Percentiles rank a stretch among this genome's conserved stretches.
Evolutionary conservation across 2,329 filamentous ascomycete species (phyloP).

Genomic region (Emmonsiellopsis sp.): DNA sequence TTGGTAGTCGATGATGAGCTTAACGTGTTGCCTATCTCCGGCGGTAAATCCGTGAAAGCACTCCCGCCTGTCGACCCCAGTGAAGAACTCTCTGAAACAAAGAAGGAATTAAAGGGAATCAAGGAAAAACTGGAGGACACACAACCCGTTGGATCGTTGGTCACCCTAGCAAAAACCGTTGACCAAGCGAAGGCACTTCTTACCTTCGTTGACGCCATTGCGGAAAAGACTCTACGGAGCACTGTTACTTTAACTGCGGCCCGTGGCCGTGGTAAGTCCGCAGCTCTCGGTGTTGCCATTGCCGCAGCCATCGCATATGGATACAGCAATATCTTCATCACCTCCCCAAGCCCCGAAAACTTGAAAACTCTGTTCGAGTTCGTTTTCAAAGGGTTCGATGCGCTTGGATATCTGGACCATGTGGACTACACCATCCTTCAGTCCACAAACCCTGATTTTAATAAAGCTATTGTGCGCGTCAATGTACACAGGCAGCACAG

Average conservation of each 20-base stretch:
- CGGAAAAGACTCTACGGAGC: constrained; percentile 88
- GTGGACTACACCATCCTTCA: constrained; percentile 97
- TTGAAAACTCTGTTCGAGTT: constrained; percentile 98
- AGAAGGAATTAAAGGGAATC: constrained; percentile 69
- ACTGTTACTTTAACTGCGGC: constrained; percentile 91
- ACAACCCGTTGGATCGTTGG: constrained; percentile 74
- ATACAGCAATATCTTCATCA: constrained; percentile 99
- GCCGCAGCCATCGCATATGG: constrained; percentile 91
- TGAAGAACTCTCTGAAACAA: constrained; percentile 60
- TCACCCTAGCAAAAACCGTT: constrained; percentile 78
- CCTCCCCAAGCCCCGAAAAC: constrained; percentile 93
- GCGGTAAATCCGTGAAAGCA: constrained; percentile 78
- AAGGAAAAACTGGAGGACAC: constrained; percentile 82
- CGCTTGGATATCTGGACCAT: constrained; percentile 86
- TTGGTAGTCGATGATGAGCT: constrained; percentile 95
- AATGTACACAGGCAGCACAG: constrained; percentile 92
- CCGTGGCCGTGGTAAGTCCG: constrained; percentile 93
- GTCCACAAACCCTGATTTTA: constrained; percentile 96
- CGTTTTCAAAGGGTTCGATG: constrained; percentile 95
- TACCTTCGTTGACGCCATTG: constrained; percentile 92
- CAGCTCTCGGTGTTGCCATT: constrained; percentile 86
- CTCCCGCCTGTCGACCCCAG: constrained; percentile 69
- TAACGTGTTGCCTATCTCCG: constrained; percentile 94
- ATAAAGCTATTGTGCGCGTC: constrained; percentile 95
- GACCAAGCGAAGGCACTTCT: constrained; percentile 96